A percentile compares a stretch with the other conserved stretches of the same genome.
Conservation (phyloP, 768 basidiomycete genomes). For the Chalciporus piperatus region DNA sequence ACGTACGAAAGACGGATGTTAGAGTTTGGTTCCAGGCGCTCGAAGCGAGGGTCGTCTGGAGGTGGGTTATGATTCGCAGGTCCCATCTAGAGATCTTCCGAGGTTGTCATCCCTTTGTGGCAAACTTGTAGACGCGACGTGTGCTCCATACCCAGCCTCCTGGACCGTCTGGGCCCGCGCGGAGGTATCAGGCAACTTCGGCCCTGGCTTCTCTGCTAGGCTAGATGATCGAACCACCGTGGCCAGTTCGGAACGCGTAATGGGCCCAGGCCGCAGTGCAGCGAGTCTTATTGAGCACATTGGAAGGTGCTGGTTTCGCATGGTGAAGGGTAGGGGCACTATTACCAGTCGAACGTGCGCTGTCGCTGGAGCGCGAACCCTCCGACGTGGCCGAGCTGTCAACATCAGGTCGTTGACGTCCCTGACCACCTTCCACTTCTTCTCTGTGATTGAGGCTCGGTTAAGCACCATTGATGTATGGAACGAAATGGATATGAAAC, state of each 20-base stretch:
- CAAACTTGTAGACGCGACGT: neutral
- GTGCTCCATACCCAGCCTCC: constrained; percentile 7
- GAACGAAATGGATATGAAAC: constrained; percentile 2
- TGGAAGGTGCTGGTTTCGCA: constrained; percentile 46
- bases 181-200: constrained; percentile 9
- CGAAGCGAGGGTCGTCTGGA: constrained; percentile 72
- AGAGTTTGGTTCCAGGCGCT: constrained; percentile 86
- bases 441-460: constrained; percentile 14
- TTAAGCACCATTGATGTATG: neutral
- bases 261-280: constrained; percentile 27
- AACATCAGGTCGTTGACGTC: constrained; percentile 13
- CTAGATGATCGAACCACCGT: constrained; percentile 32
- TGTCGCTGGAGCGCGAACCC: constrained; percentile 14
- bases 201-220: constrained; percentile 19
- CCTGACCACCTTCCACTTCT: constrained; percentile 43
- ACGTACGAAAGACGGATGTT: constrained; percentile 80
- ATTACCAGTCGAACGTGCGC: constrained; percentile 6
- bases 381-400: constrained; percentile 8
- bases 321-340: constrained; percentile 8
- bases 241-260: constrained; percentile 11
- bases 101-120: constrained; percentile 56
- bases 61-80: constrained; percentile 73
- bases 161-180: neutral
- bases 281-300: constrained; percentile 52
- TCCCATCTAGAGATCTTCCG: constrained; percentile 71